phyloP scores from a whole-genome alignment of 2,329 filamentous ascomycete species.

The Ophiosphaerella narmari region DNA sequence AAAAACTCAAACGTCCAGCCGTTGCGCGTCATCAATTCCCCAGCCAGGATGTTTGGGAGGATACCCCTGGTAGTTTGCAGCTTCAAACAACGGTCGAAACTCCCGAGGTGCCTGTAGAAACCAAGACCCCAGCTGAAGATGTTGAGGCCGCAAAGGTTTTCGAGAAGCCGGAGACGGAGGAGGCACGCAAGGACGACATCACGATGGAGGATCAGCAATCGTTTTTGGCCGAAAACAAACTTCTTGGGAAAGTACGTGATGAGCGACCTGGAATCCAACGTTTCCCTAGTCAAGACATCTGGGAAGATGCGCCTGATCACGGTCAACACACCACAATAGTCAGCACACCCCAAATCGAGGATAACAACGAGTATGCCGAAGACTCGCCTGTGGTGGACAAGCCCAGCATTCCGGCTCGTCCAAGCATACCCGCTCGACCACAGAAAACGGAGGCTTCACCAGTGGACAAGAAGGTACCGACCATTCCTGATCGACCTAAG shows the following conservation, averaged over 20 bases:
- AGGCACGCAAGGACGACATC: slow-evolving; percentile 52
- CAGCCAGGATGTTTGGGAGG: slow-evolving; percentile 96
- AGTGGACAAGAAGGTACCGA: slow-evolving; percentile 57
- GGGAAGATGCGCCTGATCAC: slow-evolving; percentile 92
- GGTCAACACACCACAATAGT: slow-evolving; percentile 79
- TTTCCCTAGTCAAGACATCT: slow-evolving; percentile 90
- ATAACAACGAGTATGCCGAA: slow-evolving; percentile 48
- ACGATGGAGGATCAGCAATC: slow-evolving; percentile 48
- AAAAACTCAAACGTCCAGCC: slow-evolving; percentile 61
- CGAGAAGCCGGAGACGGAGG: slow-evolving; percentile 56
- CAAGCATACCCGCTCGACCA: slow-evolving; percentile 42
- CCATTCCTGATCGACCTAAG: slow-evolving; percentile 63
- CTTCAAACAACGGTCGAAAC: slow-evolving; percentile 80
- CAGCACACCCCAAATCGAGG: slow-evolving; percentile 55
- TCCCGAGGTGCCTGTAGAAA: slow-evolving; percentile 65
- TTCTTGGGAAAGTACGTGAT: slow-evolving; percentile 59
- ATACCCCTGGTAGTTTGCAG: slow-evolving; percentile 84
- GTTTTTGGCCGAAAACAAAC: slow-evolving; percentile 57
- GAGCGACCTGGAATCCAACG: slow-evolving; percentile 62
- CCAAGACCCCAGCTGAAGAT: slow-evolving; percentile 45
- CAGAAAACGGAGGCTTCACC: slow-evolving; percentile 50
- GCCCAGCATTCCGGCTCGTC: slow-evolving; percentile 34
- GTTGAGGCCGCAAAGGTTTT: slow-evolving; percentile 43
- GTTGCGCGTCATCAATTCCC: slow-evolving; percentile 72
- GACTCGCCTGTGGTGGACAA: slow-evolving; percentile 38